phyloP scores from a whole-genome alignment of 1,284 basidiomycete genomes.

The Pseudozyma flocculosa region DNA sequence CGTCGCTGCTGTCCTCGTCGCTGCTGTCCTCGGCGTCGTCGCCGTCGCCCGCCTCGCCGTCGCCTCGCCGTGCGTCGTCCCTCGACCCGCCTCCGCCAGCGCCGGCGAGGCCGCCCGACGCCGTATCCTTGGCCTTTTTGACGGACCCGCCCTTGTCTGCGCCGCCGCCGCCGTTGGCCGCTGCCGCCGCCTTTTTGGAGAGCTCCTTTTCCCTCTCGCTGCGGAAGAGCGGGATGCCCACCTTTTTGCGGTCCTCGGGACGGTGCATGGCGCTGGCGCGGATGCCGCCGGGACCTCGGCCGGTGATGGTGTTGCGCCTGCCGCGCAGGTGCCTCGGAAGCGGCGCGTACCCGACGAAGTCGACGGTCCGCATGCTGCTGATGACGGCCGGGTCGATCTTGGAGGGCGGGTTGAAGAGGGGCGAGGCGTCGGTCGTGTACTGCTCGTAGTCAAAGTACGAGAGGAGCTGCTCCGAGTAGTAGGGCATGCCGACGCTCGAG shows the following conservation, averaged over 20 bases:
- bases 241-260: conserved; percentile 48
- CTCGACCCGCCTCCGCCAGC: conserved; percentile 46
- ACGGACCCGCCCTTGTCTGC: conserved; percentile 2
- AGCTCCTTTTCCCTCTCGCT: conserved; percentile 69
- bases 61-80: too few species aligned
- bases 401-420: conserved; percentile 66
- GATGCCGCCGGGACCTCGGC: conserved; percentile 43
- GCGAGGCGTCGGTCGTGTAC: conserved; percentile 56
- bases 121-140: not conserved
- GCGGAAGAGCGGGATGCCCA: conserved; percentile 70
- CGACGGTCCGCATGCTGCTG: conserved; percentile 76
- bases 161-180: not conserved
- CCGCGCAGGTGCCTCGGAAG: conserved; percentile 80
- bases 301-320: conserved; percentile 72
- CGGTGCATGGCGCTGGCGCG: conserved; percentile 33
- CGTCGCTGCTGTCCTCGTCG: conserved; percentile 11
- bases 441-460: conserved; percentile 68
- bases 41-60: not conserved
- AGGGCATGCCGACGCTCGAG: conserved; percentile 84
- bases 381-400: conserved; percentile 79
- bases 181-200: conserved; percentile 44
- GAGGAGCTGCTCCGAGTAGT: conserved; percentile 75
- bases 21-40: not conserved
- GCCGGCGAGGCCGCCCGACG: too few species aligned
- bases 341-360: conserved; percentile 82